phyloP scores from a whole-genome alignment of 1,284 basidiomycete genomes.

The Tausonia pullulans region DNA sequence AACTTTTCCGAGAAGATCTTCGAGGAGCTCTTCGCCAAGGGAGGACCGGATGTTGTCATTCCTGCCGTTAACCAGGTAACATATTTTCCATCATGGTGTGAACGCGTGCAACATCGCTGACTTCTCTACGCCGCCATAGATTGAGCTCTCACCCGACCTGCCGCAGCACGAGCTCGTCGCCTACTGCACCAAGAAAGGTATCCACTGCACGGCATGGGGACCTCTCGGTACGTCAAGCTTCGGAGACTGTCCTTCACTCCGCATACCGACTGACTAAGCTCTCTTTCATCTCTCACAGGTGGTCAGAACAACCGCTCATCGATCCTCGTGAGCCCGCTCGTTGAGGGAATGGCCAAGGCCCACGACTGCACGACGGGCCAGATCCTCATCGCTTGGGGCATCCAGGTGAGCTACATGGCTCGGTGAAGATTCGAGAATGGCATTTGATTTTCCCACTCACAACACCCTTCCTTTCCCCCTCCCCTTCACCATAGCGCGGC shows the following conservation, averaged over 20 bases:
- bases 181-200: constrained; percentile 20
- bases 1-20: constrained; percentile 11
- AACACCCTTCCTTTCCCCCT: no score
- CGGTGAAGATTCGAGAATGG: no score
- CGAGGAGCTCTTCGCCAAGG: constrained; percentile 6
- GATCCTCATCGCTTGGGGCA: constrained; percentile 1
- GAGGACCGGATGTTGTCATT: constrained; percentile 43
- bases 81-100: no score
- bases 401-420: not conserved
- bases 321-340: not conserved
- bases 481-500: no score
- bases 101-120: no score
- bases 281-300: not conserved
- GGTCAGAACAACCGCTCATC: not conserved
- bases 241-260: not conserved
- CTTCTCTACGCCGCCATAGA: not conserved
- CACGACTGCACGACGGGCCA: constrained; percentile 1
- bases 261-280: not conserved
- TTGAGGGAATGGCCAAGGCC: not conserved
- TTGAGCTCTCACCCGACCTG: constrained; percentile 12
- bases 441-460: no score
- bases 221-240: constrained; percentile 10
- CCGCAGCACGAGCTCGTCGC: constrained; percentile 18
- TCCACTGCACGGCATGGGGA: constrained; percentile 22
- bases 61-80: constrained; percentile 3